Conservation (phyloP, 306 rosid genomes). For the Cicer cuneatum region DNA sequence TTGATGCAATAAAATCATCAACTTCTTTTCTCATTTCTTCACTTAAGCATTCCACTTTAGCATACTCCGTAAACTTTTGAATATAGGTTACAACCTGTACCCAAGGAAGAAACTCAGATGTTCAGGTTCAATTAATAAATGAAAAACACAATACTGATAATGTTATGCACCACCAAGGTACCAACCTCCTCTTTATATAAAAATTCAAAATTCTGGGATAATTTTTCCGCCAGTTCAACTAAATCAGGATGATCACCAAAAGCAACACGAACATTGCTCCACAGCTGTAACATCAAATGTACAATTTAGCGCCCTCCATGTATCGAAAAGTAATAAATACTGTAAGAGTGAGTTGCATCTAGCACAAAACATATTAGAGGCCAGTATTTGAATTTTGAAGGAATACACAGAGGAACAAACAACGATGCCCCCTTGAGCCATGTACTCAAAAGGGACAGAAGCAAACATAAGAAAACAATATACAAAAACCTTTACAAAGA, state of each 20-base stretch:
- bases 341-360: slow-evolving; percentile 16
- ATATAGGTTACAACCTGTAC: slow-evolving; percentile 74
- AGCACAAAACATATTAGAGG: slow-evolving; percentile 10
- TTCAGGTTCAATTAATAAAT: slow-evolving; percentile 32
- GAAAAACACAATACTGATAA: slow-evolving; percentile 40
- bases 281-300: slow-evolving; percentile 69
- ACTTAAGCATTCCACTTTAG: slow-evolving; percentile 65
- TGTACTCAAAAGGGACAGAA: slow-evolving; percentile 1
- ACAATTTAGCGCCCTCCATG: slow-evolving; percentile 34
- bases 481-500: background rate
- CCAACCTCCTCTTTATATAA: slow-evolving; percentile 81
- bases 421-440: background rate
- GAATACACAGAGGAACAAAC: slow-evolving; percentile 39
- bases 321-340: slow-evolving; percentile 21
- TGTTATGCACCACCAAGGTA: slow-evolving; percentile 32
- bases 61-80: slow-evolving; percentile 64
- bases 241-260: slow-evolving; percentile 89
- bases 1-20: slow-evolving; percentile 60
- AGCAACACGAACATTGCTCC: slow-evolving; percentile 85
- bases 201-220: slow-evolving; percentile 75
- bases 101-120: slow-evolving; percentile 26
- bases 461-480: slow-evolving; percentile 14
- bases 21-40: slow-evolving; percentile 75
- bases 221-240: slow-evolving; percentile 81
- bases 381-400: slow-evolving; percentile 33